Evolutionary conservation across 2,329 filamentous ascomycete genomes (phyloP).

Genomic region (Monilinia laxa): DNA sequence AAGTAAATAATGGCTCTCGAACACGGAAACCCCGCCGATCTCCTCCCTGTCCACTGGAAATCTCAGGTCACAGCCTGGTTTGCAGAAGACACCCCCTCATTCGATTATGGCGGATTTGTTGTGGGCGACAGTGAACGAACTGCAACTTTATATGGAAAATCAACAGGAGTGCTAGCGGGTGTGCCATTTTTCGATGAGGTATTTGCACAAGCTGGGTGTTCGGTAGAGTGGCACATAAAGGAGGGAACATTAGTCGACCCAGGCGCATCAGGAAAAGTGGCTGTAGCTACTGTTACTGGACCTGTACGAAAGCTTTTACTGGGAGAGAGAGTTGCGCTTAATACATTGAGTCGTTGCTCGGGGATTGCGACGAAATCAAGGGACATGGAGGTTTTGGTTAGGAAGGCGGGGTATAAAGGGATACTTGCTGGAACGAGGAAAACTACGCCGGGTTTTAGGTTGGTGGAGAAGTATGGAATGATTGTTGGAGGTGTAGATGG

Average conservation of each 20-base stretch:
- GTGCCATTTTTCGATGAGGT: slow-evolving; percentile 95
- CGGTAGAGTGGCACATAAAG: slow-evolving; percentile 80
- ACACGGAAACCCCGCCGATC: slow-evolving; percentile 63
- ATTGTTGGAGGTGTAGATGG: slow-evolving; percentile 88
- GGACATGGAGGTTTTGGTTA: slow-evolving; percentile 55
- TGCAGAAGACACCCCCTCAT: slow-evolving; percentile 91
- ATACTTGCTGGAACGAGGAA: slow-evolving; percentile 93
- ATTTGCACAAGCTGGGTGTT: slow-evolving; percentile 84
- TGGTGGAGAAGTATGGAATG: slow-evolving; percentile 99
- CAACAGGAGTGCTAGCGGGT: slow-evolving; percentile 80
- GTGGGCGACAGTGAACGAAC: slow-evolving; percentile 69
- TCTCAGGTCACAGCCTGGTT: slow-evolving; percentile 79
- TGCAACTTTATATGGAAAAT: slow-evolving; percentile 68
- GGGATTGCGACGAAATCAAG: slow-evolving; percentile 76
- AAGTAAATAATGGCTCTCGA: slow-evolving; percentile 34
- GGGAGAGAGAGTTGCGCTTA: slow-evolving; percentile 91
- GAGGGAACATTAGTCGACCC: slow-evolving; percentile 72
- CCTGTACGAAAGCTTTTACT: slow-evolving; percentile 75
- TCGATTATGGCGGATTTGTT: slow-evolving; percentile 97
- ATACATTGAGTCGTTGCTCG: slow-evolving; percentile 85
- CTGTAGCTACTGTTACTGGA: slow-evolving; percentile 78
- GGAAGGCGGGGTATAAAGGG: slow-evolving; percentile 71
- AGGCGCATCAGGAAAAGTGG: slow-evolving; percentile 51
- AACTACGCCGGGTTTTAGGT: slow-evolving; percentile 90
- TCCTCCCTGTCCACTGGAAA: slow-evolving; percentile 85